phyloP scores from a whole-genome alignment of 805 yeast genomes.

The Schwanniomyces vanrijiae region DNA sequence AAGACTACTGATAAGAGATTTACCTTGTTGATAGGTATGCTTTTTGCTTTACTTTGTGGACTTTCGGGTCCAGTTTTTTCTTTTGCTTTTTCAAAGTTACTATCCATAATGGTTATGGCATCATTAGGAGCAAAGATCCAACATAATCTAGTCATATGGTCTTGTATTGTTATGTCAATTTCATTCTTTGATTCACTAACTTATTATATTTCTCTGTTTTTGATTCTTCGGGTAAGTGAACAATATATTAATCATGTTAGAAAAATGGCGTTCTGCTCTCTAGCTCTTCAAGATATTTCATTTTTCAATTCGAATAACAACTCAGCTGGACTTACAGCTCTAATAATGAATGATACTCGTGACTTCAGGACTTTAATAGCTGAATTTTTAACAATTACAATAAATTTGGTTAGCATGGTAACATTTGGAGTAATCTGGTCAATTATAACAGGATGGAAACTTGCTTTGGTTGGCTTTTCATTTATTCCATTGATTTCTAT shows the following conservation, averaged over 20 bases:
- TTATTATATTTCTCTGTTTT: constrained; percentile 48
- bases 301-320: constrained; percentile 49
- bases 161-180: constrained; percentile 60
- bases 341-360: constrained; percentile 78
- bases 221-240: constrained; percentile 64
- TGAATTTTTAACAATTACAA: constrained; percentile 55
- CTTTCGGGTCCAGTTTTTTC: constrained; percentile 76
- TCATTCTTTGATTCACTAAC: constrained; percentile 62
- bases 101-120: constrained; percentile 60
- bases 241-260: constrained; percentile 62
- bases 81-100: constrained; percentile 67
- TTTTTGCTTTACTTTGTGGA: constrained; percentile 57
- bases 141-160: constrained; percentile 55
- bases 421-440: constrained; percentile 77
- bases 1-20: constrained; percentile 17
- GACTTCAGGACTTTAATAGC: constrained; percentile 69
- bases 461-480: constrained; percentile 79
- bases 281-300: constrained; percentile 50
- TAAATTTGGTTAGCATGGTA: constrained; percentile 55
- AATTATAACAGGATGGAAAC: constrained; percentile 75
- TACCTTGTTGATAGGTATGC: constrained; percentile 49
- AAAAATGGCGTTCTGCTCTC: constrained; percentile 42
- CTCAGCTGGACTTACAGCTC: constrained; percentile 58
- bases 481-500: constrained; percentile 64
- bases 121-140: constrained; percentile 28